These are phyloP conservation scores for Volvariella surrecta DNA, from an alignment of 1,284 basidiomycete species.

Conservation along the genomic window DNA sequence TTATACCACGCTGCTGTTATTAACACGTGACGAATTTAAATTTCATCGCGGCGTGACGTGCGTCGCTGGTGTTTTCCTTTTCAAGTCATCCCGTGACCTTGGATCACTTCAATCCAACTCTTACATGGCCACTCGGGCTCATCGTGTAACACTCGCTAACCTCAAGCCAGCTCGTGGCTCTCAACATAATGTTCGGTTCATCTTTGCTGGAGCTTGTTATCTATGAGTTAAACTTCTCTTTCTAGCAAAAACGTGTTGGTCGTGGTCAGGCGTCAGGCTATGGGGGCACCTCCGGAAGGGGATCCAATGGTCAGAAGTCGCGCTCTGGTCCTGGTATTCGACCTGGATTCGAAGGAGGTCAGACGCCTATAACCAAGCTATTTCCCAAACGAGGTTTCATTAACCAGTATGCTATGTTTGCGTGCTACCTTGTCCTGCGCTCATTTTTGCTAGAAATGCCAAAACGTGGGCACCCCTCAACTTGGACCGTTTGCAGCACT, in stretches of 20 bases:
- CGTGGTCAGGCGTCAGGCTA: conserved; percentile 87
- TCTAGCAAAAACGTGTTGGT: conserved; percentile 88
- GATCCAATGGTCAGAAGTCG: conserved; percentile 95
- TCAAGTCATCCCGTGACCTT: too few species aligned
- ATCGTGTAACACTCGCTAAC: conserved; percentile 50
- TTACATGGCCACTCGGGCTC: conserved; percentile 10
- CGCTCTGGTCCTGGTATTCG: conserved; percentile 87
- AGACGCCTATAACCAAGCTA: conserved; percentile 87
- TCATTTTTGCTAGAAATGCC: conserved; percentile 38
- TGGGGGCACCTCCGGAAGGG: conserved; percentile 88
- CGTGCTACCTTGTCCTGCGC: conserved; percentile 7
- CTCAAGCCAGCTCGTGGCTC: conserved; percentile 54
- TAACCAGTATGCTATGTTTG: conserved; percentile 63
- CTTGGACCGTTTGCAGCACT: conserved; percentile 82
- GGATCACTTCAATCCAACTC: conserved; percentile 7
- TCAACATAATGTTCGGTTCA: conserved; percentile 44
- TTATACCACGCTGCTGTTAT: too few species aligned
- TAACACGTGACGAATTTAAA: too few species aligned
- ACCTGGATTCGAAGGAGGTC: conserved; percentile 90
- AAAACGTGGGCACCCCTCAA: conserved; percentile 82
- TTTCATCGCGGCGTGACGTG: too few species aligned
- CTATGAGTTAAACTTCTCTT: conserved; percentile 4
- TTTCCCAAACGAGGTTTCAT: conserved; percentile 94
- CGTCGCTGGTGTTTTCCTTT: too few species aligned
- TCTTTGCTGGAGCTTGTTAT: not conserved